Base-by-base conservation (phyloP, 2,329 filamentous ascomycete species). In the Pyricularia grisea region DNA sequence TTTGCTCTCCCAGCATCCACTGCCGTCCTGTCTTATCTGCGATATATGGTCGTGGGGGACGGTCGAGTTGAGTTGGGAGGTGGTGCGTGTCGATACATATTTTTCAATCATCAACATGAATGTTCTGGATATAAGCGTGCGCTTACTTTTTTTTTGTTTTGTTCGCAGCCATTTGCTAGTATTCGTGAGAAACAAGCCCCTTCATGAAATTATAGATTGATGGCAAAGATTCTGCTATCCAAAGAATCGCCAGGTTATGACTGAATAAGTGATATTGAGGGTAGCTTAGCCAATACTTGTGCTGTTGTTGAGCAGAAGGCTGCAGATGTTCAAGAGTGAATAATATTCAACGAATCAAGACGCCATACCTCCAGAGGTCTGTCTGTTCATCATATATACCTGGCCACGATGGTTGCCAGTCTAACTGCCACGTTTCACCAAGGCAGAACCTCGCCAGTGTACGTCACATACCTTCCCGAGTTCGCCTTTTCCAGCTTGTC, bases 1-100 rank as follows among this genome's bases (percentile, higher is more conserved):
- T 81, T 79, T 82, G 78, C 79, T 80, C 76, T 80, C 79, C 76
- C 76, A 72, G 73, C 73, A 74, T 71, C 70, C n/a, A 70, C 72
- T 63, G 69, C 69, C 69, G 72, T 76, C 75, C 79, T 81, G 79
- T 63, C 17, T 42, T 75, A 80, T 78, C 80, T 79, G 72, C 76
- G 72, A 69, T 42, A 63, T 67, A 71, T 71, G 68, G 68, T 66
- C 69, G 28, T 20, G 61, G 67, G 70, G 68, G 70, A 50, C 63
- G 63, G 72, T 70, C 63, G 20, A 70, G 70, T 68, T 58, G 70
- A 33, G 69, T 28, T 25, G 70, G 73, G 70, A 70, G 71, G 72
- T 73, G 70, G 70, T 72, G 73, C 55, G 72, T 70, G 73, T 72
- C 73, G 74, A 73, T 71, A 76, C 73, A 76, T 74, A 70, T 60